Base-by-base conservation (phyloP, 2,329 filamentous ascomycete genomes). In the Aspergillus fumigatus region DNA sequence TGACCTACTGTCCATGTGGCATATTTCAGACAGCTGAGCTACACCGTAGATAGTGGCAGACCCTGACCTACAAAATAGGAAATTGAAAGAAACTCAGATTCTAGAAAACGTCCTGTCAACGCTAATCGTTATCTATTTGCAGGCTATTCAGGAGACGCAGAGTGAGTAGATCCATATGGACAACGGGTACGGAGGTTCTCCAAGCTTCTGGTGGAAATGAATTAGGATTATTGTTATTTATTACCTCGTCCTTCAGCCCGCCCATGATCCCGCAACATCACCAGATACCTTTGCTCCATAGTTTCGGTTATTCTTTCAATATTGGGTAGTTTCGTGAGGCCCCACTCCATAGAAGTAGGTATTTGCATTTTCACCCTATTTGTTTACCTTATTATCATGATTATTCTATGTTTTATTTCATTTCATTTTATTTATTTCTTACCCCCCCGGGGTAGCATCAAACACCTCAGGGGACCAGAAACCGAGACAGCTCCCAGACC, bases 1-100 rank as follows among this genome's bases (percentile, higher is more conserved):
- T n/a, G 2, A 23, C 8, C 41, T 2, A 23, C n/a, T 35, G 19
- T 52, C 58, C 56, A 58, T 60, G 58, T 60, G 58, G 58, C 58
- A 56, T 51, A 47, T 40, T 35, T 32, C 26, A 48, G 53, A 58
- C 43, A 48, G 50, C 41, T 40, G 50, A 57, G 41, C 41, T 21
- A 19, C n/a, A 3, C 32, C 45, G 52, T 55, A 53, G 38, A 55
- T 48, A 43, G 57, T 59, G 57, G 52, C 55, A 52, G 55, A 55
- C 41, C 52, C 27, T 40, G 14, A 38, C 25, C 48, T 50, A 56
- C 54, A 52, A 26, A 25, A 48, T 56, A 52, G 54, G 50, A 49
- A 52, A 56, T 51, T 56, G 54, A 47, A 56, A 48, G 23, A n/a
- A 48, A 38, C 14, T 17, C 32, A 38, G 14, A 38, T 38, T 38